Percentiles rank a stretch among this genome's conserved stretches.
These are phyloP conservation scores for Eutrema yunnanense DNA, from an alignment of 345 rosid species.

Conservation along the genomic window DNA sequence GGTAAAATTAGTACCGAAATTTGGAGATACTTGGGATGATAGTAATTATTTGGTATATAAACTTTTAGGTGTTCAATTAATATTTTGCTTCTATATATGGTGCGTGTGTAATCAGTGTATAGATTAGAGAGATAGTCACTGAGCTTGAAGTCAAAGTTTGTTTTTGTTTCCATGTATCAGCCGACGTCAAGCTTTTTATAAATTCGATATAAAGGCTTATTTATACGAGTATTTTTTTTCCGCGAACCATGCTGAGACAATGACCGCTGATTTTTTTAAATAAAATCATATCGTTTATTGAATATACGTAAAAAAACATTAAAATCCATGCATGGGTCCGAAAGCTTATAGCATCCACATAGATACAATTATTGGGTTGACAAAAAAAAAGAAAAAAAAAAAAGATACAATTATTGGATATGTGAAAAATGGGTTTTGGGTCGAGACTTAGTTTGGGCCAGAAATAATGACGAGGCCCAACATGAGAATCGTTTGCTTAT, in stretches of 20 bases:
- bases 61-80: slow-evolving; percentile 2
- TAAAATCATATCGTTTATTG: slow-evolving; percentile 15
- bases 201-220: slow-evolving; percentile 14
- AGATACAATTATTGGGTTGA: background rate
- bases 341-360: slow-evolving; percentile 5
- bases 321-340: slow-evolving; percentile 11
- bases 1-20: background rate
- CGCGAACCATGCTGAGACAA: slow-evolving; percentile 29
- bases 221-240: slow-evolving; percentile 19
- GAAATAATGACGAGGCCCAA: too few species aligned
- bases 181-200: slow-evolving; percentile 25
- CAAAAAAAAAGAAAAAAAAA: too few species aligned
- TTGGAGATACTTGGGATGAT: background rate
- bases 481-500: too few species aligned
- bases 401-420: too few species aligned
- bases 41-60: background rate
- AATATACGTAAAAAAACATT: slow-evolving; percentile 13
- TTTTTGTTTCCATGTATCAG: slow-evolving; percentile 21
- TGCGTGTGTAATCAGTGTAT: slow-evolving; percentile 9
- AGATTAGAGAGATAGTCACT: background rate
- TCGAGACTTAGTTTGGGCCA: too few species aligned
- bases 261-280: slow-evolving; percentile 10
- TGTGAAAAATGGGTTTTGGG: too few species aligned
- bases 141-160: background rate
- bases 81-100: slow-evolving; percentile 5